Evolutionary conservation across 371 early-diverging fungal genomes (phyloP).

Genomic region (Mucor racemosus): DNA sequence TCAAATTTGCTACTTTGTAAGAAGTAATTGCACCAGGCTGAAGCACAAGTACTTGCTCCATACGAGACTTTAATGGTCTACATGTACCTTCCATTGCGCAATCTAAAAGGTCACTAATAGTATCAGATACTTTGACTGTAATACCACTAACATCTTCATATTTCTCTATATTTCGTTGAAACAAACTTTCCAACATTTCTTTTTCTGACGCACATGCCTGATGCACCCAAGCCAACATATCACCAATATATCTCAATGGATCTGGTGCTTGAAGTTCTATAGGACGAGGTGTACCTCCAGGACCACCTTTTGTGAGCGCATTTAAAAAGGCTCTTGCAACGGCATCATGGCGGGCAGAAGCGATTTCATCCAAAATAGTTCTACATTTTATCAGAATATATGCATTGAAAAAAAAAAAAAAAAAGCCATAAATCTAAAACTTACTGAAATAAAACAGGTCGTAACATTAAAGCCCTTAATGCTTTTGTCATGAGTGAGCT

Average conservation of each 20-base stretch:
- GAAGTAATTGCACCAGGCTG: constrained; percentile 72
- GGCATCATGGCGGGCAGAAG: constrained; percentile 71
- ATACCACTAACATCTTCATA: constrained; percentile 19
- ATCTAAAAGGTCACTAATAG: constrained; percentile 61
- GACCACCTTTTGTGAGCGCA: constrained; percentile 87
- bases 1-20: constrained; percentile 73
- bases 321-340: constrained; percentile 76
- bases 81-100: constrained; percentile 77
- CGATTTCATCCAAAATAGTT: constrained; percentile 75
- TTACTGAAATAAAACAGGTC: constrained; percentile 81
- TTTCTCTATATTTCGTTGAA: constrained; percentile 37
- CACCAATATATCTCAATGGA: constrained; percentile 88
- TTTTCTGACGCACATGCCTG: constrained; percentile 87
- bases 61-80: constrained; percentile 77
- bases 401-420: too few species aligned
- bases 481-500: constrained; percentile 70
- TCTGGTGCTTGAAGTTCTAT: constrained; percentile 94
- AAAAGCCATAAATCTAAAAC: constrained; percentile 4
- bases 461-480: constrained; percentile 68
- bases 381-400: constrained; percentile 17
- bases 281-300: constrained; percentile 83
- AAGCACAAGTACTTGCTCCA: constrained; percentile 78
- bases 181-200: constrained; percentile 83
- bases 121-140: constrained; percentile 28
- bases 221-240: constrained; percentile 96